A percentile compares a stretch with the other conserved stretches of the same genome.
These are phyloP conservation scores for Cystofilobasidium capitatum DNA, from an alignment of 768 basidiomycete species.

Conservation along the genomic window DNA sequence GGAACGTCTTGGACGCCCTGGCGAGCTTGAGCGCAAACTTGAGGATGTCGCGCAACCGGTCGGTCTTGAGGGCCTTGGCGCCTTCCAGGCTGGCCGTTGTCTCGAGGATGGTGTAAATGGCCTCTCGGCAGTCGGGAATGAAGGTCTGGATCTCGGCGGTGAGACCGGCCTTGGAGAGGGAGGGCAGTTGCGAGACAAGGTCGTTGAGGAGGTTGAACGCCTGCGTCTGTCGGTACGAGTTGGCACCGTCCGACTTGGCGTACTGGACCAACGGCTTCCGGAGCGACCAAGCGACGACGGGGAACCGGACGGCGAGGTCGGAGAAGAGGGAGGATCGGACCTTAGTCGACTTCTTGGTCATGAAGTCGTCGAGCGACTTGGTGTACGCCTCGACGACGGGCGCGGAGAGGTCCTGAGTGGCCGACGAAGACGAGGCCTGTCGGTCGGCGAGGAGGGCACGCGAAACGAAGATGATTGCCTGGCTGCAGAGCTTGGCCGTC, in stretches of 20 bases:
- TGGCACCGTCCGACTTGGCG: conserved; percentile 51
- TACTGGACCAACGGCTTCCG: conserved; percentile 53
- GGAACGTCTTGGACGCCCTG: conserved; percentile 55
- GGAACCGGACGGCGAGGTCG: conserved; percentile 62
- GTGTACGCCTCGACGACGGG: conserved; percentile 52
- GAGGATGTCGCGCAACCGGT: conserved; percentile 68
- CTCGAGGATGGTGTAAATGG: conserved; percentile 37
- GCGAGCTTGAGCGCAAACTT: conserved; percentile 58
- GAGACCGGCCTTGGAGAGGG: conserved; percentile 39
- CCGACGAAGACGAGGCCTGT: conserved; percentile 26
- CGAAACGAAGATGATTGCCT: conserved; percentile 61
- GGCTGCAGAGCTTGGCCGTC: conserved; percentile 54
- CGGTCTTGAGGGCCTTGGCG: conserved; percentile 44
- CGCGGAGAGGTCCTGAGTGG: conserved; percentile 30
- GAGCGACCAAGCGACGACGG: conserved; percentile 56
- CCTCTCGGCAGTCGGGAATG: conserved; percentile 47
- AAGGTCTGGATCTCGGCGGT: conserved; percentile 46
- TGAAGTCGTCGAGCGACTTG: conserved; percentile 61
- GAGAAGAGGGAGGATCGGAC: conserved; percentile 66
- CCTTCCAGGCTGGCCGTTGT: conserved; percentile 43
- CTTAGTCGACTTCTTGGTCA: conserved; percentile 67
- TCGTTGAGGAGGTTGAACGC: conserved; percentile 60
- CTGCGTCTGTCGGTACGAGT: conserved; percentile 66
- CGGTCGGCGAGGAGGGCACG: conserved; percentile 45
- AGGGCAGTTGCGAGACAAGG: conserved; percentile 51